A percentile compares a stretch with the other conserved stretches of the same genome.
These are phyloP conservation scores for Leishmania tropica DNA, from an alignment of 208 protist genomes.

Conservation along the genomic window DNA sequence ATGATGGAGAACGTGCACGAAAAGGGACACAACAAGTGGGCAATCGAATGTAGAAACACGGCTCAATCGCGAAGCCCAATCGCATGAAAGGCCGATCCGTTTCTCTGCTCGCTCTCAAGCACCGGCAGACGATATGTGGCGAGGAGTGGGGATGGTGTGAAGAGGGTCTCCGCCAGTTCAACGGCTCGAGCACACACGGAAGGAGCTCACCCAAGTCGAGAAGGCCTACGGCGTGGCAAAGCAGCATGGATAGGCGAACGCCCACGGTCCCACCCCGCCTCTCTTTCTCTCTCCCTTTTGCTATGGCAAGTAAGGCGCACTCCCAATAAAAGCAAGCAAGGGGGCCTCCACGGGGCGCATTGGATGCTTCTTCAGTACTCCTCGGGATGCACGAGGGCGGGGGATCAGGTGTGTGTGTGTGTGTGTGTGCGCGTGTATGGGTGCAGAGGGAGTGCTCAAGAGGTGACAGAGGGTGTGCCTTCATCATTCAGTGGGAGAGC, in stretches of 20 bases:
- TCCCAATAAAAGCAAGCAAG: background rate
- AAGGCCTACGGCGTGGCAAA: background rate
- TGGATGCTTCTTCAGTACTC: background rate
- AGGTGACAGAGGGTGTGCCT: background rate
- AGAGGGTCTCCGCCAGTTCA: background rate
- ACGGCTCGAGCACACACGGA: background rate
- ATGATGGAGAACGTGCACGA: background rate
- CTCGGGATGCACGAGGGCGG: background rate
- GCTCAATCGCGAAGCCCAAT: background rate
- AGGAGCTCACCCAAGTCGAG: background rate
- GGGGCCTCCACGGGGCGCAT: background rate
- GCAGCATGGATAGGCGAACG: background rate
- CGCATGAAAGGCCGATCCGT: background rate
- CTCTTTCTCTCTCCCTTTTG: background rate
- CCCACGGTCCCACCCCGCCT: too few relatives aligned
- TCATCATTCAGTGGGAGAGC: background rate
- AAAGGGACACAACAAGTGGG: background rate
- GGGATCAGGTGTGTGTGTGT: constrained; percentile 7
- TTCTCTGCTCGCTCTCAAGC: background rate
- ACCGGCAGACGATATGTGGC: background rate
- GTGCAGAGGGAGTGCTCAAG: background rate
- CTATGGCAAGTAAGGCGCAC: background rate
- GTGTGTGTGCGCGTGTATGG: constrained; percentile 4
- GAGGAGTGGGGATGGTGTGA: background rate
- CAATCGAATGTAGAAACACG: background rate